Evolutionary conservation across 1,284 basidiomycete species (phyloP), one percentile per base, ranked within the genome.

Genomic region (Leccinum griseonigrum): DNA sequence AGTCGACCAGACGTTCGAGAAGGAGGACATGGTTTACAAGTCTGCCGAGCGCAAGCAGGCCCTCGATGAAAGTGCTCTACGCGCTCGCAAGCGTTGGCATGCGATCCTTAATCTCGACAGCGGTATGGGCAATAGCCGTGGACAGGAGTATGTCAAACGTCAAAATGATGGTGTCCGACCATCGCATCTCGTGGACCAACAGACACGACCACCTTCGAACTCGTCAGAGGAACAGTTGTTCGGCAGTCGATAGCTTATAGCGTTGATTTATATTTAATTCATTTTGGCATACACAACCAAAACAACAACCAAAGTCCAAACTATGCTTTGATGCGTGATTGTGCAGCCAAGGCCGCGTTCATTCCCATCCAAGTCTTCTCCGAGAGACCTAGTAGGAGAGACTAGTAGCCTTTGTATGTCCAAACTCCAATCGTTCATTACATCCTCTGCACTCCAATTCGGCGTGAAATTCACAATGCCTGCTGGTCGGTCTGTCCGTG

Each of bases 351-450:
- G 14, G 91, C 91, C 32, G 91, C 91, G 66, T 93, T 93, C 83
- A 93, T 88, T 22, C 89, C 90, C 91, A 93, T 93, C 91, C 91
- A 93, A 7, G 90, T 90, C 81, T 93, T 93, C 77, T 93, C 91
- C 5, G 90, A 89, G 13, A 92, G 75, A 18, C 88, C 22, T 22
- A 22, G 22, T 22, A 22, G 22, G 22, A 22, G 22, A 22, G 22
- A 22, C 84, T 46, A 93, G 78, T 71, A 99, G 79, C 76, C 92
- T 95, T 72, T 91, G 90, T 85, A 99, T 94, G 72, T 99, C 96
- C 26, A 86, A 90, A 75, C 92, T 95, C 97, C 97, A 99, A 63
- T 91, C 91, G 71, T 99, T 99, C 84, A 99, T 89, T 6, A 94
- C 88, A 71, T 95, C 93, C 73, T 97, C 95, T 2, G 91, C 85